Conservation (phyloP, 371 early-diverging fungal genomes). For the Parasitella parasitica region DNA sequence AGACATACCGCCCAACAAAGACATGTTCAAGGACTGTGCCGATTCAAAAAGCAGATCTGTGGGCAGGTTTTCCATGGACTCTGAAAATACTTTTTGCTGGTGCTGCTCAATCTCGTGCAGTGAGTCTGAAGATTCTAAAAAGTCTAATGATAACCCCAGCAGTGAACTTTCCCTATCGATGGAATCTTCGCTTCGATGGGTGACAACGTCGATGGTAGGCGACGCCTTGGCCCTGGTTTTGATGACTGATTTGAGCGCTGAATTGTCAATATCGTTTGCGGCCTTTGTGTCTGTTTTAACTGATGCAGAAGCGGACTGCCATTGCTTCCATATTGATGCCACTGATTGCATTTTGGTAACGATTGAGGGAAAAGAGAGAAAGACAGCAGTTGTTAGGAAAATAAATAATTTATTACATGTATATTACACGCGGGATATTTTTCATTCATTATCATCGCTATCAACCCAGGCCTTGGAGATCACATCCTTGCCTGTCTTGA, state of each 20-base stretch:
- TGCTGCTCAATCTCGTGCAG: background rate
- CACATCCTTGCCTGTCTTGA: constrained; percentile 45
- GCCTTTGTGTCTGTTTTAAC: background rate
- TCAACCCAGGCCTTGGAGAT: constrained; percentile 35
- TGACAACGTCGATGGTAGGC: constrained; percentile 1
- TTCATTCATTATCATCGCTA: background rate
- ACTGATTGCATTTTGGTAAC: background rate
- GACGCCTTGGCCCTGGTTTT: background rate
- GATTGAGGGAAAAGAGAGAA: background rate
- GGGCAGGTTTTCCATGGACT: background rate
- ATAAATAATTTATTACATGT: background rate
- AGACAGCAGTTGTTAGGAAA: background rate
- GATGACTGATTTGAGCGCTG: constrained; percentile 4
- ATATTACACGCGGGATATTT: background rate
- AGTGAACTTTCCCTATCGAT: background rate
- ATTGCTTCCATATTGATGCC: background rate
- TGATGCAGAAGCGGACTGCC: background rate
- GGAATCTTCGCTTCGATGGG: background rate
- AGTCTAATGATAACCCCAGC: background rate
- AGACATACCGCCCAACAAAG: background rate
- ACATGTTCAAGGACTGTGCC: background rate
- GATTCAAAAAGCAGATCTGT: background rate
- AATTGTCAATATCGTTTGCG: constrained; percentile 2
- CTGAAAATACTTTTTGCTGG: background rate
- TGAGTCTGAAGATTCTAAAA: constrained; percentile 5